phyloP scores from a whole-genome alignment of 257 asterid species.

The Primulina huaijiensis region DNA sequence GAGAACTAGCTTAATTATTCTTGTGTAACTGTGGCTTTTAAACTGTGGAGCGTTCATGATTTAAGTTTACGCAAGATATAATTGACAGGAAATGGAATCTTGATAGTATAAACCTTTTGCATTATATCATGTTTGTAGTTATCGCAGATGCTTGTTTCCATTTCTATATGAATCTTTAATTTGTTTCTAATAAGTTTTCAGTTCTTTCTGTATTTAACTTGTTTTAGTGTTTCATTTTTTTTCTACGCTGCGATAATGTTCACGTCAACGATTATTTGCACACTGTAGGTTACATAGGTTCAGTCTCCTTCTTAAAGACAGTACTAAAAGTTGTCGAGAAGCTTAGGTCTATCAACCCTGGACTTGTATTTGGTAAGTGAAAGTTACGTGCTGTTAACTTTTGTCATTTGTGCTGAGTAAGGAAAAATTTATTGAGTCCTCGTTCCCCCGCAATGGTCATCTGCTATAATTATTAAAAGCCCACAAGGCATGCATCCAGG shows the following conservation, averaged over 20 bases:
- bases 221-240: background rate
- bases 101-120: background rate
- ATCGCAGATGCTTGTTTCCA: constrained; percentile 18
- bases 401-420: constrained; percentile 2
- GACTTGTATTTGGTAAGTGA: constrained; percentile 73
- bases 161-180: constrained; percentile 10
- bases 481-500: background rate
- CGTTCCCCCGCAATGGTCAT: background rate
- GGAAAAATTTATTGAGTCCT: background rate
- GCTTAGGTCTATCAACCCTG: constrained; percentile 94
- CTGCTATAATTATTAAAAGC: background rate
- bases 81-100: constrained; percentile 1
- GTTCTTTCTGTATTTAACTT: background rate
- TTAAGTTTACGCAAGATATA: background rate
- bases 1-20: constrained; percentile 10
- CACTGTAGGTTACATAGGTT: constrained; percentile 88
- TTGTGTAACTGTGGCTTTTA: constrained; percentile 12
- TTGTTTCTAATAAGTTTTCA: constrained; percentile 9
- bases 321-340: constrained; percentile 73
- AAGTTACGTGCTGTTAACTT: background rate
- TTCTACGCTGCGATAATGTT: background rate
- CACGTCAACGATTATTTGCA: constrained; percentile 15
- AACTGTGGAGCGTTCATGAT: constrained; percentile 12
- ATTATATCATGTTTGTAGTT: constrained; percentile 4
- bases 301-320: constrained; percentile 84